These are phyloP conservation scores for Sphaerulina populicola DNA, from an alignment of 2,329 filamentous ascomycete species.

Conservation along the genomic window DNA sequence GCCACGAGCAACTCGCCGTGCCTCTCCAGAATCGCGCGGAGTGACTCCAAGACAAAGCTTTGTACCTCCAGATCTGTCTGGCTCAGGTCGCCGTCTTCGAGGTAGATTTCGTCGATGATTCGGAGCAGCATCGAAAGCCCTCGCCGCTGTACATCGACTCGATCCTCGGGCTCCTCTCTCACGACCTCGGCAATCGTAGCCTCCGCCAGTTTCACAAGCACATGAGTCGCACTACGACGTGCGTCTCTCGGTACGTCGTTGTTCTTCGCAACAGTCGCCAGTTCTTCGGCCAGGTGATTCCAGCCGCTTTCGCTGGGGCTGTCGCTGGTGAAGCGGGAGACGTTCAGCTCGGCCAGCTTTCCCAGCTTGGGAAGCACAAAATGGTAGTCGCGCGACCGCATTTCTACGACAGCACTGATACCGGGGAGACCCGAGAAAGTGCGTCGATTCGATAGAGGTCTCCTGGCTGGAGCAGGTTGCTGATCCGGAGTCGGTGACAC, in stretches of 20 bases:
- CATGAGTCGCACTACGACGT: slow-evolving; percentile 43
- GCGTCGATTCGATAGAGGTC: slow-evolving; percentile 28
- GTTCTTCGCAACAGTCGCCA: slow-evolving; percentile 43
- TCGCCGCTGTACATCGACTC: slow-evolving; percentile 28
- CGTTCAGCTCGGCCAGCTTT: slow-evolving; percentile 40
- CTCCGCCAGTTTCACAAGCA: slow-evolving; percentile 42
- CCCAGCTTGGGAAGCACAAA: slow-evolving; percentile 45
- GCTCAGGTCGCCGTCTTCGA: slow-evolving; percentile 24
- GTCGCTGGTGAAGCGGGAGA: slow-evolving; percentile 57
- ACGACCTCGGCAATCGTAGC: slow-evolving; percentile 47
- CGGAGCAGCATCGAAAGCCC: slow-evolving; percentile 35
- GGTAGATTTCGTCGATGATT: slow-evolving; percentile 38
- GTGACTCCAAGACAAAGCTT: slow-evolving; percentile 58
- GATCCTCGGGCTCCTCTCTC: slow-evolving; percentile 36
- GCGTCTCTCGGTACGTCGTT: slow-evolving; percentile 36
- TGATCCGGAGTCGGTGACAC: slow-evolving; percentile 5
- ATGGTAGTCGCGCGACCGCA: slow-evolving; percentile 39
- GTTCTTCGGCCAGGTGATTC: slow-evolving; percentile 53
- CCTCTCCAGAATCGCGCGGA: slow-evolving; percentile 69
- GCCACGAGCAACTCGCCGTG: slow-evolving; percentile 74
- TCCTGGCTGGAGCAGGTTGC: slow-evolving; percentile 11
- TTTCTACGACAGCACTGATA: slow-evolving; percentile 34
- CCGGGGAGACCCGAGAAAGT: slow-evolving; percentile 40
- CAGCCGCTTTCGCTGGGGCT: slow-evolving; percentile 65
- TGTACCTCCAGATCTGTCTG: slow-evolving; percentile 50